Conservation (phyloP, 2,329 filamentous ascomycete species). For the Verticillium nubilum region DNA sequence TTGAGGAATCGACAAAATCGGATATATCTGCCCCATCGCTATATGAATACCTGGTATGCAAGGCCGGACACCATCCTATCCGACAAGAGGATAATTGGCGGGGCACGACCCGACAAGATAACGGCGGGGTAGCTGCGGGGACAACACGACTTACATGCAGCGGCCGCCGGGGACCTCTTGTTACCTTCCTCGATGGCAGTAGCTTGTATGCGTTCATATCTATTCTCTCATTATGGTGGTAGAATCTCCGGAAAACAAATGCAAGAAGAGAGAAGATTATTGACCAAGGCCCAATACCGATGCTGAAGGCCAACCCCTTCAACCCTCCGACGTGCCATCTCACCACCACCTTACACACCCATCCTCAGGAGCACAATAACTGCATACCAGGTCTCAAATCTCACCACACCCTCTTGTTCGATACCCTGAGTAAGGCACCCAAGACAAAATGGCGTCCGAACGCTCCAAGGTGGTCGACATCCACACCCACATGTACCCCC, state of each 20-base stretch:
- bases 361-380: too few species aligned
- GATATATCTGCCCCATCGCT: background rate
- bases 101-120: background rate
- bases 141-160: background rate
- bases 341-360: too few species aligned
- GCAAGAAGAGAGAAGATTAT: background rate
- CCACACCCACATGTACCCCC: conserved; percentile 67
- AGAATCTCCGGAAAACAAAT: background rate
- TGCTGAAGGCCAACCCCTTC: too few species aligned
- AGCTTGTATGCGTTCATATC: background rate
- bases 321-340: too few species aligned
- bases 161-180: background rate
- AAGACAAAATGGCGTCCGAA: background rate
- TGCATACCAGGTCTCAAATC: too few species aligned
- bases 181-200: background rate
- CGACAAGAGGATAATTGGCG: background rate
- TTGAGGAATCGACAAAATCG: background rate
- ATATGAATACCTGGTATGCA: background rate
- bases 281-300: background rate
- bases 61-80: background rate
- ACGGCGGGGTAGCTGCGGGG: conserved; percentile 1
- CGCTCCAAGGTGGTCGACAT: conserved; percentile 50
- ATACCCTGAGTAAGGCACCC: background rate
- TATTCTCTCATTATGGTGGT: background rate
- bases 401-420: background rate